Evolutionary conservation across 2,329 filamentous ascomycete species (phyloP).

Genomic region (Endocalyx cinctus): DNA sequence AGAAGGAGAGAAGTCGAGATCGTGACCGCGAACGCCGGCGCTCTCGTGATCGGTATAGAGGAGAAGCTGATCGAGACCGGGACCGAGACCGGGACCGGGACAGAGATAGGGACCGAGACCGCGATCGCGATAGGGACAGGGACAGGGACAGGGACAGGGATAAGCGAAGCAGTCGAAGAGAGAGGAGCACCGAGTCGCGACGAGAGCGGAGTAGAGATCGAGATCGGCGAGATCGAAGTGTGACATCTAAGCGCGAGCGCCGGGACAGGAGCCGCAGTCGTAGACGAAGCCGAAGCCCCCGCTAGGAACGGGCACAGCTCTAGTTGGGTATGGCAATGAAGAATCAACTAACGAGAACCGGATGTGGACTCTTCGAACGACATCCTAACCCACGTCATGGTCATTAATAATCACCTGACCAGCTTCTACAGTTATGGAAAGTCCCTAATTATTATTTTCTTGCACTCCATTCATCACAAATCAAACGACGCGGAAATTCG

Average conservation of each 20-base stretch:
- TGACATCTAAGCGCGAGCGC: slow-evolving; percentile 6
- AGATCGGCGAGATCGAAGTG: slow-evolving; percentile 13
- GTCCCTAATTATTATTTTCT: too few species aligned
- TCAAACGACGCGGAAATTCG: too few species aligned
- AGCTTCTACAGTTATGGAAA: too few species aligned
- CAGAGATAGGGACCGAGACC: slow-evolving; percentile 27
- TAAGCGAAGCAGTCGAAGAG: slow-evolving; percentile 12
- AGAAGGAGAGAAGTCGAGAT: slow-evolving; percentile 28
- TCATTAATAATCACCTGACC: too few species aligned
- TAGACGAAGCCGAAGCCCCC: slow-evolving; percentile 21
- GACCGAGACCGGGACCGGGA: slow-evolving; percentile 31
- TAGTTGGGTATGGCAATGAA: too few species aligned
- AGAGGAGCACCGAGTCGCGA: slow-evolving; percentile 14
- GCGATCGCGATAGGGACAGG: slow-evolving; percentile 10
- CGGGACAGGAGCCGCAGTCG: slow-evolving; percentile 14
- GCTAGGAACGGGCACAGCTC: slow-evolving; percentile 19
- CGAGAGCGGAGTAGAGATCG: slow-evolving; percentile 11
- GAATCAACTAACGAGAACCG: too few species aligned
- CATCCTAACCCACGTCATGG: too few species aligned
- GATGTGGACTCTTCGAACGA: too few species aligned
- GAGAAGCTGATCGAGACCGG: slow-evolving; percentile 42
- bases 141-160: slow-evolving; percentile 12
- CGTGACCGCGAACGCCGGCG: slow-evolving; percentile 28
- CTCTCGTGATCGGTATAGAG: slow-evolving; percentile 45
- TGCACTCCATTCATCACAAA: too few species aligned